Evolutionary conservation across 1,139 yeast genomes (phyloP), one percentile per base, ranked within the genome.

Genomic region (Diutina pseudorugosa): DNA sequence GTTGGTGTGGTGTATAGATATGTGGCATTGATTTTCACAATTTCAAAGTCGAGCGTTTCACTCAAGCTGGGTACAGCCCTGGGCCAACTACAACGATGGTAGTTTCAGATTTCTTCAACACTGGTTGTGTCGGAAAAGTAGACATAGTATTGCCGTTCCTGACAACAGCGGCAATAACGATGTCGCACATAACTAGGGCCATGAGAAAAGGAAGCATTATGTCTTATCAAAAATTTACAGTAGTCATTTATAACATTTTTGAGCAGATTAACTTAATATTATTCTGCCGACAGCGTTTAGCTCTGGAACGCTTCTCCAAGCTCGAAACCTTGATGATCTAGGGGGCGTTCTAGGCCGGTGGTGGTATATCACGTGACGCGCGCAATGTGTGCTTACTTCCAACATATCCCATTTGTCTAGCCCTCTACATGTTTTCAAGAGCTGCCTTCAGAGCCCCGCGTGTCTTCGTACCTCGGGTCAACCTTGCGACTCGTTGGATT

Each of bases 401-500:
- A 30, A 30, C 36, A 2, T 12, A 30, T 30, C 36, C 36, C 36
- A 30, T 30, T 30, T 30, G 36, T 30, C 36, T 30, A 30, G 36
- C 4, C 36, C 36, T 30, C 4, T 14, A 30, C 14, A 30, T 30
- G 36, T 30, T 30, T 30, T 30, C 36, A 3, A 30, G 36, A 30
- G 36, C 36, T 30, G 36, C n/a, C 11, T 30, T 30, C 36, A 30
- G 36, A 30, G 36, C n/a, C 36, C 36, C 36, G 6, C 36, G 36
- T 12, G n/a, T 12, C n/a, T 30, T 30, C n/a, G 36, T 14, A 2
- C 36, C 36, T 30, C 36, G 36, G 36, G 36, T 30, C n/a, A 30
- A 11, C 36, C 30, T 20, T 42, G 45, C 47, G 12, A 23, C 30
- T 16, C 49, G 96, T 66, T 77, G 76, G 56, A 65, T 93, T 57